Conservation (phyloP, 2,329 filamentous ascomycete species). For the Penicillium rolfsii region DNA sequence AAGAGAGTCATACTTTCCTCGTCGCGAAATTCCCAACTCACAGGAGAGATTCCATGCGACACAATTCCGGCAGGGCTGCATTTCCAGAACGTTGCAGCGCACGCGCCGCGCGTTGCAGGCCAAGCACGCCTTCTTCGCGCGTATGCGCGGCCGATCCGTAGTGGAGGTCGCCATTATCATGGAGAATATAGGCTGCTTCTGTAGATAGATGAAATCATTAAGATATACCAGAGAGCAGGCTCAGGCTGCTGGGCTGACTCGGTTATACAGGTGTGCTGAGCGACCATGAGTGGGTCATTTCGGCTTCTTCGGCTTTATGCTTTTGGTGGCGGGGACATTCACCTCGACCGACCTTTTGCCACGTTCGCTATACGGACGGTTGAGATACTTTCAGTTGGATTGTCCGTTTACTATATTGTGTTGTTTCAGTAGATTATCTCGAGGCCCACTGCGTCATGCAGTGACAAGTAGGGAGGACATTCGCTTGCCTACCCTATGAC, state of each 20-base stretch:
- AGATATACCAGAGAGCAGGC: not conserved
- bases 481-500: not conserved
- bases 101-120: constrained; percentile 52
- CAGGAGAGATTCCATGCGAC: constrained; percentile 42
- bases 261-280: constrained; percentile 14
- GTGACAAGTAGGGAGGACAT: not conserved
- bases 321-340: constrained; percentile 47
- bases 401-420: not conserved
- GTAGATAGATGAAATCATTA: not conserved
- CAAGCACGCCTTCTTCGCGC: constrained; percentile 50
- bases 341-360: not conserved
- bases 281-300: constrained; percentile 11
- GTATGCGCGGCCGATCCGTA: constrained; percentile 27
- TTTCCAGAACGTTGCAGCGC: constrained; percentile 52
- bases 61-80: constrained; percentile 51
- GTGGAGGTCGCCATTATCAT: constrained; percentile 15
- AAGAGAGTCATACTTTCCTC: constrained; percentile 45
- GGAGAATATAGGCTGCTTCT: constrained; percentile 24
- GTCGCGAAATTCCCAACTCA: constrained; percentile 48
- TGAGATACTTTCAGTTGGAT: not conserved
- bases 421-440: too few relatives aligned
- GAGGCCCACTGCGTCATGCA: not conserved
- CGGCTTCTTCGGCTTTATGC: constrained; percentile 28
- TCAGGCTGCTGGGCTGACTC: constrained; percentile 13
- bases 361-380: not conserved